Conservation (phyloP, 2,329 filamentous ascomycete species). For the Moelleriella libera region DNA sequence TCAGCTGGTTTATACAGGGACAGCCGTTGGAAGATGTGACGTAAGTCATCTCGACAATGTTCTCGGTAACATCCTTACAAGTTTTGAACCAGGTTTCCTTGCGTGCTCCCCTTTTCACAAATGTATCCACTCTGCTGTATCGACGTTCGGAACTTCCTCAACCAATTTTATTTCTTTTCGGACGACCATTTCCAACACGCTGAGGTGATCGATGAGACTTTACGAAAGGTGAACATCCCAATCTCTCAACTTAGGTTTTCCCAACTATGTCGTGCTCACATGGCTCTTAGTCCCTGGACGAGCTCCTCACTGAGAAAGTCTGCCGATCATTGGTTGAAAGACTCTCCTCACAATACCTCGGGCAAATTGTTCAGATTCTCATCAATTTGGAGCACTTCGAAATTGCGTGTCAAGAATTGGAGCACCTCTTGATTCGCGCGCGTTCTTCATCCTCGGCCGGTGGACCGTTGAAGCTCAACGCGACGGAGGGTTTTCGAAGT, state of each 20-base stretch:
- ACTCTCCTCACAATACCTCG: conserved; percentile 82
- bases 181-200: conserved; percentile 92
- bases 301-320: conserved; percentile 84
- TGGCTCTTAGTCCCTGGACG: conserved; percentile 60
- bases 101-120: conserved; percentile 91
- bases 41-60: conserved; percentile 28
- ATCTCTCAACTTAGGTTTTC: neutral
- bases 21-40: conserved; percentile 60
- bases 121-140: conserved; percentile 99
- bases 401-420: conserved; percentile 77
- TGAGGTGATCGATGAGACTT: conserved; percentile 76
- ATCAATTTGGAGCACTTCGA: conserved; percentile 98
- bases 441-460: conserved; percentile 70
- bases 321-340: conserved; percentile 82
- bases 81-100: conserved; percentile 54
- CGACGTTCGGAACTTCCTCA: conserved; percentile 92
- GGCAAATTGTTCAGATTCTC: conserved; percentile 95
- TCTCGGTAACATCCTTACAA: neutral
- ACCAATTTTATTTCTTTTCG: conserved; percentile 96
- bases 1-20: conserved; percentile 90
- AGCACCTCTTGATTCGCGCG: conserved; percentile 72
- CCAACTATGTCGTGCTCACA: neutral
- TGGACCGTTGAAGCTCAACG: conserved; percentile 63
- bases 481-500: conserved; percentile 72
- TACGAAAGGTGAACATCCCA: conserved; percentile 49